A percentile compares a stretch with the other conserved stretches of the same genome.
These are phyloP conservation scores for Coniochaeta sp. DNA, from an alignment of 2,329 filamentous ascomycete genomes.

Conservation along the genomic window DNA sequence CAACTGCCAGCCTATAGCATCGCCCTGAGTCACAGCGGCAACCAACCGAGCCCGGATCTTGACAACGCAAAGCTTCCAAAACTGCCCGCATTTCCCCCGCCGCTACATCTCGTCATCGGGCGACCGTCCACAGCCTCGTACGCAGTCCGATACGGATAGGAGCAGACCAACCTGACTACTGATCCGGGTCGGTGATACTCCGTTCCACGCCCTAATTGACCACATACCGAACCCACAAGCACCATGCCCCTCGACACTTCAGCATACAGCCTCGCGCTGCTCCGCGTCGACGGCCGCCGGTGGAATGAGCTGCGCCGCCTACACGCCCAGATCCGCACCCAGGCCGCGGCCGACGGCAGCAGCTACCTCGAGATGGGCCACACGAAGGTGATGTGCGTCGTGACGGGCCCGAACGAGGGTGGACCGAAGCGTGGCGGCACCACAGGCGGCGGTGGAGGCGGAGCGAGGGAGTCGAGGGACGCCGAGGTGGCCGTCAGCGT, in stretches of 20 bases:
- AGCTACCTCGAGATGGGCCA: slow-evolving; percentile 96
- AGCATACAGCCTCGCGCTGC: slow-evolving; percentile 78
- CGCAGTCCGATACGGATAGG: background rate
- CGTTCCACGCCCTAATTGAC: background rate
- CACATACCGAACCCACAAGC: background rate
- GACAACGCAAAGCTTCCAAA: too few species aligned
- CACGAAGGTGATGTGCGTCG: slow-evolving; percentile 91
- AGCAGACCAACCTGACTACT: background rate
- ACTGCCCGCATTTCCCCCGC: background rate
- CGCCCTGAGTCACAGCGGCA: background rate
- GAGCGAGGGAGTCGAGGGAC: slow-evolving; percentile 29
- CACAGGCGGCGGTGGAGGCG: slow-evolving; percentile 13
- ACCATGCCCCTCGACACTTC: slow-evolving; percentile 91
- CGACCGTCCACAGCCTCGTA: background rate
- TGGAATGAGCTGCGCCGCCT: slow-evolving; percentile 96
- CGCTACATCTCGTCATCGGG: background rate
- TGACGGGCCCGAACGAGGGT: slow-evolving; percentile 75
- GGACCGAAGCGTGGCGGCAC: slow-evolving; percentile 35
- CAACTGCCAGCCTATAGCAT: background rate
- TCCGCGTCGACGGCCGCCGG: slow-evolving; percentile 75
- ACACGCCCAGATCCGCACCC: slow-evolving; percentile 83
- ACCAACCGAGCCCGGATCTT: background rate
- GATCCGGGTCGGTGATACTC: background rate
- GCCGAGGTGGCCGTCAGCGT: slow-evolving; percentile 76
- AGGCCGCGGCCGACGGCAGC: slow-evolving; percentile 86